These are phyloP conservation scores for Aspergillus jensenii DNA, from an alignment of 2,329 filamentous ascomycete genomes.

Conservation along the genomic window DNA sequence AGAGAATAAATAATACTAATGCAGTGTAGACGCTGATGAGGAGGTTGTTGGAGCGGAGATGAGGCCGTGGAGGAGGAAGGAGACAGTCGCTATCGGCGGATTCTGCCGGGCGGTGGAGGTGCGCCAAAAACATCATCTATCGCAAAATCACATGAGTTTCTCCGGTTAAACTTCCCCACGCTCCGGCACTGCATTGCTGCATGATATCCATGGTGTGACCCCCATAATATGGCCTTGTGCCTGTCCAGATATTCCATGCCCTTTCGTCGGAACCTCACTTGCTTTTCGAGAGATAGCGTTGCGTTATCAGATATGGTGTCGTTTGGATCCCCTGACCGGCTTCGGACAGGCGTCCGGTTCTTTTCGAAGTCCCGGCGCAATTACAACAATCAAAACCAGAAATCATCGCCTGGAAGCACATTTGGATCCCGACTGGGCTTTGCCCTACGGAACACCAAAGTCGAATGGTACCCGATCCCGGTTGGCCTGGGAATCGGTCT, in stretches of 20 bases:
- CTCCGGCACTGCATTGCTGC: constrained; percentile 4
- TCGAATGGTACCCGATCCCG: constrained; percentile 89
- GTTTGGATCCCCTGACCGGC: constrained; percentile 32
- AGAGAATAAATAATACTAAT: not conserved
- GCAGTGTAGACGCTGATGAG: not conserved
- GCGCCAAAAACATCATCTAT: constrained; percentile 8
- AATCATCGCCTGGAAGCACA: constrained; percentile 44
- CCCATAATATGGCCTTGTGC: constrained; percentile 35
- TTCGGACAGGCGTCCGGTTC: constrained; percentile 33
- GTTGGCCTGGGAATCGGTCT: constrained; percentile 82
- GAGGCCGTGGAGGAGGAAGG: constrained; percentile 1
- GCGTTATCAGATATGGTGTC: constrained; percentile 33
- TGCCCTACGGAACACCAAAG: constrained; percentile 63
- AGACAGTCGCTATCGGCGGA: not conserved
- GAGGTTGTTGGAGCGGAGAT: not conserved
- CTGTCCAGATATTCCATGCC: constrained; percentile 25
- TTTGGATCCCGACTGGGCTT: constrained; percentile 58
- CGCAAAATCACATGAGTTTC: constrained; percentile 4
- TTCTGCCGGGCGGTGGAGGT: constrained; percentile 25
- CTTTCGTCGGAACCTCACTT: constrained; percentile 24
- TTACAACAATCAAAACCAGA: constrained; percentile 37
- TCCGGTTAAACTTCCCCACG: not conserved
- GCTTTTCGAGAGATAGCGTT: constrained; percentile 22
- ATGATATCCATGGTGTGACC: constrained; percentile 29
- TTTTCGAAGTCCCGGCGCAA: constrained; percentile 40